Evolutionary conservation across 75 land plant genomes (phyloP).

Genomic region (Cupressus sempervirens): DNA sequence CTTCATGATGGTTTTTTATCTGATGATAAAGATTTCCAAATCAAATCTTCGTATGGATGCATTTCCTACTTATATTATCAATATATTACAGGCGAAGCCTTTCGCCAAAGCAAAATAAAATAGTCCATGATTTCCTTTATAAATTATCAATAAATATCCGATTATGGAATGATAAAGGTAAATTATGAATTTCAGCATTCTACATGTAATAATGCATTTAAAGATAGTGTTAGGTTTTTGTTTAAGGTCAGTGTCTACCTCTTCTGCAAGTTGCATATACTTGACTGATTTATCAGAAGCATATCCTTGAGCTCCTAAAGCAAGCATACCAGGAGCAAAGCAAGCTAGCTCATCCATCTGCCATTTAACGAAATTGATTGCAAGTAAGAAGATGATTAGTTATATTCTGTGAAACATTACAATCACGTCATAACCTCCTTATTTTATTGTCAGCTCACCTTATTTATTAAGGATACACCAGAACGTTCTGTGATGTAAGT

Average conservation of each 20-base stretch:
- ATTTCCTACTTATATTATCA: too few relatives aligned
- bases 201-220: not conserved
- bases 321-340: conserved; percentile 97
- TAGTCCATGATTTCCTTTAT: not conserved
- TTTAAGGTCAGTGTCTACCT: conserved; percentile 47
- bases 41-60: too few relatives aligned
- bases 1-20: too few relatives aligned
- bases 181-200: not conserved
- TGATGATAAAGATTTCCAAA: too few relatives aligned
- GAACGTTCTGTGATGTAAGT: conserved; percentile 82
- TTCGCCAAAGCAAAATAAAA: too few relatives aligned
- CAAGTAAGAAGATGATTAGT: not conserved
- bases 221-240: not conserved
- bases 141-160: not conserved
- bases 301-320: conserved; percentile 73
- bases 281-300: conserved; percentile 54
- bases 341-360: conserved; percentile 99
- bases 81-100: too few relatives aligned
- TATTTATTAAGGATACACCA: conserved; percentile 52
- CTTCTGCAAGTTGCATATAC: conserved; percentile 77
- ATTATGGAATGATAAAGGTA: not conserved
- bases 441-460: conserved; percentile 38
- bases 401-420: not conserved
- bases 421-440: not conserved
- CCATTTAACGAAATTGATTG: conserved; percentile 9